Evolutionary conservation across 805 yeast species (phyloP).

Genomic region (Candida namnaoensis): DNA sequence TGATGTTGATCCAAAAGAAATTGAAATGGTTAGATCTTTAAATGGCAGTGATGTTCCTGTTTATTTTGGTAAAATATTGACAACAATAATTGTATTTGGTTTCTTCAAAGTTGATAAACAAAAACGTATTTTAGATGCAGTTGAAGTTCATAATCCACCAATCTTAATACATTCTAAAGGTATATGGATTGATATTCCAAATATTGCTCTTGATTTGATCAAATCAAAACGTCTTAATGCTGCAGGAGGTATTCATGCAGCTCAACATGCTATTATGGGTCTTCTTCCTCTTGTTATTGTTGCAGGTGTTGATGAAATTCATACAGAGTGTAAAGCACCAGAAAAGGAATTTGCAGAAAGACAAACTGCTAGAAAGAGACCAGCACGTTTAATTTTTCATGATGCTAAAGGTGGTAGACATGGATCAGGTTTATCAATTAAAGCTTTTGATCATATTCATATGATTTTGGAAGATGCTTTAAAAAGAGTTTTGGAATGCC

Average conservation of each 20-base stretch:
- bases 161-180: constrained; percentile 64
- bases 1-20: constrained; percentile 80
- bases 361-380: constrained; percentile 66
- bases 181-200: constrained; percentile 85
- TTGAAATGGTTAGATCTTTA: constrained; percentile 54
- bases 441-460: constrained; percentile 74
- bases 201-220: constrained; percentile 49
- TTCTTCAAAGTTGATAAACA: constrained; percentile 78
- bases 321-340: constrained; percentile 95
- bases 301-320: constrained; percentile 69
- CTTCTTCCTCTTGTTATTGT: constrained; percentile 66
- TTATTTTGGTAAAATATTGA: constrained; percentile 66
- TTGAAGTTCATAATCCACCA: constrained; percentile 89
- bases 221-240: constrained; percentile 49
- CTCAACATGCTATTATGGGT: constrained; percentile 84
- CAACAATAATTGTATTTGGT: constrained; percentile 81
- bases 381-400: constrained; percentile 78
- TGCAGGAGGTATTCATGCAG: constrained; percentile 96
- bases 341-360: constrained; percentile 86
- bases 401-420: constrained; percentile 76
- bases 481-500: constrained; percentile 52
- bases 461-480: constrained; percentile 54
- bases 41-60: constrained; percentile 46
- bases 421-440: constrained; percentile 74
- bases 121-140: constrained; percentile 81